Conservation (phyloP, 108 stramenopile species). For the Chaetoceros muelleri region DNA sequence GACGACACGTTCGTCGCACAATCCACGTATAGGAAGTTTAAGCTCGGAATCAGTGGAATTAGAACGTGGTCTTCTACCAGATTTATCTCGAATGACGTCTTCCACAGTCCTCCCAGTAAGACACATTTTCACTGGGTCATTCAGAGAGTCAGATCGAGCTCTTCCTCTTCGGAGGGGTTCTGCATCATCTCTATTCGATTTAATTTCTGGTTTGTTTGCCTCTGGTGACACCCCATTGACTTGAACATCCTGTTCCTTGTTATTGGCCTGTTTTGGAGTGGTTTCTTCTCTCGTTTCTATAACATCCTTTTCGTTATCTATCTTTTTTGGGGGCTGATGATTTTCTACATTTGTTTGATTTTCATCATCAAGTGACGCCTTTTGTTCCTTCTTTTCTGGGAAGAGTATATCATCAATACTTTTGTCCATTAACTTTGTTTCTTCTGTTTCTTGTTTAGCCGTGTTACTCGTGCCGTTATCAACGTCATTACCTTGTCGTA, state of each 20-base stretch:
- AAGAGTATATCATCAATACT: constrained; percentile 27
- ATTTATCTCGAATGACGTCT: constrained; percentile 57
- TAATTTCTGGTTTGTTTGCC: constrained; percentile 1
- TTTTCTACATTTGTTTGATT: background rate
- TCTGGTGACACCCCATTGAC: constrained; percentile 1
- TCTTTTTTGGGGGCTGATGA: background rate
- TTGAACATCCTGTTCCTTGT: constrained; percentile 3
- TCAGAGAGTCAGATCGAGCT: background rate
- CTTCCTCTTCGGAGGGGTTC: background rate
- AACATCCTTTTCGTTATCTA: background rate
- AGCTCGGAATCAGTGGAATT: constrained; percentile 76
- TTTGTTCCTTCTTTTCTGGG: constrained; percentile 8
- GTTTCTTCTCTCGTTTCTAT: background rate
- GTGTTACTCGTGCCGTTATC: background rate
- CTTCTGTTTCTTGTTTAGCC: background rate
- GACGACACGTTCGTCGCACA: constrained; percentile 67
- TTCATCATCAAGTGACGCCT: constrained; percentile 4
- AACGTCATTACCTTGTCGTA: background rate
- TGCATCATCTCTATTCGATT: background rate
- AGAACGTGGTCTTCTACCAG: constrained; percentile 56
- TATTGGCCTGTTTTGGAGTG: constrained; percentile 3
- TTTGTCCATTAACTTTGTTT: constrained; percentile 1
- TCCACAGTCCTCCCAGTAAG: constrained; percentile 52
- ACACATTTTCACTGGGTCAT: constrained; percentile 13
- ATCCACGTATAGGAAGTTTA: constrained; percentile 63